phyloP scores from a whole-genome alignment of 371 early-diverging fungal genomes.

The Syncephalastrum monosporum region DNA sequence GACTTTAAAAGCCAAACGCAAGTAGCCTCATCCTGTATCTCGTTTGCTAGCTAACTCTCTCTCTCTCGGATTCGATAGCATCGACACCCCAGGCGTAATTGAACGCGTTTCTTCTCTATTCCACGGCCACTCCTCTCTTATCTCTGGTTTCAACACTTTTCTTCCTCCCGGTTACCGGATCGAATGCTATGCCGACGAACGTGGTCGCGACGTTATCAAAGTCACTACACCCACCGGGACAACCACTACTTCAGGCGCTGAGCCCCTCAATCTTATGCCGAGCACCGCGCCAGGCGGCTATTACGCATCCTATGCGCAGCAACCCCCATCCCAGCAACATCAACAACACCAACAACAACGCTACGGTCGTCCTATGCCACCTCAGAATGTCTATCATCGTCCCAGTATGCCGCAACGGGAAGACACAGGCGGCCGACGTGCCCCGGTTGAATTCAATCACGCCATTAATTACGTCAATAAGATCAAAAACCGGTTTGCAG shows the following conservation, averaged over 20 bases:
- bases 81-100: slow-evolving; percentile 98
- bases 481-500: slow-evolving; percentile 89
- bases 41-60: neutral
- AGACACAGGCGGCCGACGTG: slow-evolving; percentile 15
- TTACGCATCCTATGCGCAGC: slow-evolving; percentile 13
- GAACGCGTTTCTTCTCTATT: slow-evolving; percentile 95
- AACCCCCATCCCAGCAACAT: slow-evolving; percentile 17
- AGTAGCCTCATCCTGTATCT: slow-evolving; percentile 17
- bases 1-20: slow-evolving; percentile 98
- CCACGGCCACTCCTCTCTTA: slow-evolving; percentile 87
- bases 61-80: slow-evolving; percentile 40
- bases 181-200: slow-evolving; percentile 77
- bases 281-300: slow-evolving; percentile 1
- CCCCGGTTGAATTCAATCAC: slow-evolving; percentile 92
- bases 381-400: slow-evolving; percentile 12
- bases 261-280: slow-evolving; percentile 29
- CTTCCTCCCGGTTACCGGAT: slow-evolving; percentile 96
- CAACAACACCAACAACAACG: slow-evolving; percentile 7
- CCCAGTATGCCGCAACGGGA: slow-evolving; percentile 24
- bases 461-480: slow-evolving; percentile 98
- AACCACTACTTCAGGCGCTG: slow-evolving; percentile 54
- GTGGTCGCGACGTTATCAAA: slow-evolving; percentile 68
- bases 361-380: slow-evolving; percentile 1
- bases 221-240: slow-evolving; percentile 89
- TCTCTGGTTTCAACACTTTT: slow-evolving; percentile 99